A percentile compares a stretch with the other conserved stretches of the same genome.
Conservation (phyloP, 2,329 filamentous ascomycete species). For the Arthrinium phaeospermum region DNA sequence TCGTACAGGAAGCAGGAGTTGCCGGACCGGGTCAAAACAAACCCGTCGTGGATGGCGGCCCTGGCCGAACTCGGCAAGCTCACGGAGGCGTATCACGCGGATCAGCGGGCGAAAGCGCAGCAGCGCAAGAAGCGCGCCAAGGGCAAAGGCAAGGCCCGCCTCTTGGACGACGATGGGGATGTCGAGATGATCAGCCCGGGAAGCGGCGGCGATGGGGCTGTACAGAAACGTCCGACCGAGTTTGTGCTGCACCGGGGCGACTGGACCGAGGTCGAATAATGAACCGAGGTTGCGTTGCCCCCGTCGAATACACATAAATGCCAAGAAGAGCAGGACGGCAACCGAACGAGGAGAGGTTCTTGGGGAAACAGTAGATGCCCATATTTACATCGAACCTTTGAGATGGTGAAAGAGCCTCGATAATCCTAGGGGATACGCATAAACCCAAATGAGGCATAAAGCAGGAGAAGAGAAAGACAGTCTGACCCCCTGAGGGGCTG, state of each 20-base stretch:
- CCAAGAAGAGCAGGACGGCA: neutral
- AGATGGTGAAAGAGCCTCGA: neutral
- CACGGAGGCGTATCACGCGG: conserved; percentile 24
- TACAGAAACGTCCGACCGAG: neutral
- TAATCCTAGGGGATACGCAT: neutral
- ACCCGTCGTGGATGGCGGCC: conserved; percentile 52
- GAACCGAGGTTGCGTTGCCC: neutral
- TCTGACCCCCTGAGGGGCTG: no score
- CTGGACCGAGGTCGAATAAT: neutral
- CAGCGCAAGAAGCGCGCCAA: conserved; percentile 8
- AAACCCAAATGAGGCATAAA: neutral
- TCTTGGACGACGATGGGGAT: conserved; percentile 5
- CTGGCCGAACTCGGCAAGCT: conserved; percentile 40
- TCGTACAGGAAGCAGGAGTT: conserved; percentile 39
- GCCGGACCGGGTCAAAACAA: conserved; percentile 50
- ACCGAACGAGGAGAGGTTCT: neutral
- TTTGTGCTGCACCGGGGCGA: neutral
- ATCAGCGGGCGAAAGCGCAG: conserved; percentile 11
- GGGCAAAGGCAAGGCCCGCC: neutral
- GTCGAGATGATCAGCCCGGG: conserved; percentile 29
- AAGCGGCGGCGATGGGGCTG: neutral
- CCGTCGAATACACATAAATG: neutral
- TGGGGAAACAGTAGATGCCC: neutral
- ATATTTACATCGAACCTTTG: neutral
- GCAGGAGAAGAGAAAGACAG: neutral